These are phyloP conservation scores for Adansonia madagascariensis DNA, from an alignment of 441 rosid species.

Conservation along the genomic window DNA sequence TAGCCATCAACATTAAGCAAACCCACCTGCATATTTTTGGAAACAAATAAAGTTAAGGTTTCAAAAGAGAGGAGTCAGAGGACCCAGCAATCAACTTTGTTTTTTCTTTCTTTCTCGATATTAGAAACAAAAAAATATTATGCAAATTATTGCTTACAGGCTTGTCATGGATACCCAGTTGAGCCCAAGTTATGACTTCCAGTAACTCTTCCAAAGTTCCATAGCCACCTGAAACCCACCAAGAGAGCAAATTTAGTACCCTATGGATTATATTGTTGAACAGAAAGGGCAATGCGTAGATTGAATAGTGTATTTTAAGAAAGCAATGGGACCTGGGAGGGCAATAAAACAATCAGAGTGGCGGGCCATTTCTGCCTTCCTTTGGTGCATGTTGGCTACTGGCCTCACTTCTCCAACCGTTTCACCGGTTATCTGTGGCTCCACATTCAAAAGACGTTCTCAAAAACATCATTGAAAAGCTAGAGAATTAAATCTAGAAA, in stretches of 20 bases:
- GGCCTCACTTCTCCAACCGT: constrained; percentile 84
- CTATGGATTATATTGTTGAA: constrained; percentile 7
- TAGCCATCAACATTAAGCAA: constrained; percentile 93
- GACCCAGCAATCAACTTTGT: constrained; percentile 41
- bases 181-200: constrained; percentile 97
- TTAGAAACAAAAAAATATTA: constrained; percentile 22
- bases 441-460: constrained; percentile 27
- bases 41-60: not conserved
- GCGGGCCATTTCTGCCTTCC: constrained; percentile 95
- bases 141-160: constrained; percentile 55
- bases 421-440: constrained; percentile 72
- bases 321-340: constrained; percentile 69
- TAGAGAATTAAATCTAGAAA: not conserved
- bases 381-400: constrained; percentile 94
- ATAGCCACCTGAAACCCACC: constrained; percentile 71
- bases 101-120: not conserved
- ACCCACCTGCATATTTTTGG: constrained; percentile 65
- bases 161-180: constrained; percentile 93
- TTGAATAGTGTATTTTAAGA: not conserved
- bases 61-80: not conserved
- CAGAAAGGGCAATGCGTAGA: not conserved
- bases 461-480: constrained; percentile 14
- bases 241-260: not conserved
- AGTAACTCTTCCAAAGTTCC: constrained; percentile 93
- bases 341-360: constrained; percentile 96